phyloP scores from a whole-genome alignment of 1,139 yeast species.

The Diutina siamensis region DNA sequence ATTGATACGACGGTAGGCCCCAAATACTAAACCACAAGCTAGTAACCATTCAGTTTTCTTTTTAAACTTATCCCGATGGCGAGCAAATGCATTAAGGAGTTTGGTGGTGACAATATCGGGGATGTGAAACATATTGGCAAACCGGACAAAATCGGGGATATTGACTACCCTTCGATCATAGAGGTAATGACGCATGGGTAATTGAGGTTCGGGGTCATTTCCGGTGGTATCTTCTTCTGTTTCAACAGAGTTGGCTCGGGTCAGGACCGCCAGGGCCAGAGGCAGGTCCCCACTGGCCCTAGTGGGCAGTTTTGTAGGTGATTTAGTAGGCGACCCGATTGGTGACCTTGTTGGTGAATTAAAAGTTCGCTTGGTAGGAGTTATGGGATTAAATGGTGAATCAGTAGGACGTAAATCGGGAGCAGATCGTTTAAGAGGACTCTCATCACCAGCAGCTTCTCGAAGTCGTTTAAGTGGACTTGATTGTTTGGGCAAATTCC shows the following conservation, averaged over 20 bases:
- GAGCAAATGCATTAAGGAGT: conserved; percentile 38
- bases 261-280: not conserved
- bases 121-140: conserved; percentile 53
- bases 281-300: no score
- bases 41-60: conserved; percentile 55
- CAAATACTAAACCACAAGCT: conserved; percentile 53
- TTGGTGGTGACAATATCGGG: conserved; percentile 41
- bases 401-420: not conserved
- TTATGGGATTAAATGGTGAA: conserved; percentile 19
- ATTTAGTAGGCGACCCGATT: conserved; percentile 7
- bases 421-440: conserved; percentile 3
- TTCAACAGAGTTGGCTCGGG: conserved; percentile 9
- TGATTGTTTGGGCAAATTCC: conserved; percentile 13
- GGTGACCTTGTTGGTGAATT: not conserved
- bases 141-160: conserved; percentile 41
- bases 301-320: conserved; percentile 6
- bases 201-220: not conserved
- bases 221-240: conserved; percentile 6
- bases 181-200: conserved; percentile 5
- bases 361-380: not conserved
- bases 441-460: not conserved
- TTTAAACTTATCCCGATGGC: conserved; percentile 37
- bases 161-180: conserved; percentile 11
- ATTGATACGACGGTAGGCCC: conserved; percentile 46
- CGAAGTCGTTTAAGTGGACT: conserved; percentile 22